phyloP scores from a whole-genome alignment of 148 eudicot species.

The Cornus suecica region DNA sequence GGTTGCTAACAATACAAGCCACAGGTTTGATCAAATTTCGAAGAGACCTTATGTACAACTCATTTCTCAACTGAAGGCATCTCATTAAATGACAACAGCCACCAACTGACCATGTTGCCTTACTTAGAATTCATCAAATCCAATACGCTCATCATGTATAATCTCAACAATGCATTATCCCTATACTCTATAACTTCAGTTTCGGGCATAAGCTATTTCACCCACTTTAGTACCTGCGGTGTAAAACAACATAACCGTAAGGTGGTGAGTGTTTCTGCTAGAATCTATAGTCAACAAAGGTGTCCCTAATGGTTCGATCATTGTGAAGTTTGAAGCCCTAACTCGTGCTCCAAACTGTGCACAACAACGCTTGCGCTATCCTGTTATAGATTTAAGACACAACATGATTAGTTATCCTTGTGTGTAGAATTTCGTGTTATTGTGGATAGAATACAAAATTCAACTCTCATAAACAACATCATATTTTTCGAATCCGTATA shows the following conservation, averaged over 20 bases:
- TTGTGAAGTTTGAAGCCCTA: neutral
- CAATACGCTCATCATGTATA: too few species aligned
- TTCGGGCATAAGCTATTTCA: neutral
- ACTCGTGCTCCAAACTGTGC: neutral
- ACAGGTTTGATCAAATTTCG: too few species aligned
- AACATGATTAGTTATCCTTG: too few species aligned
- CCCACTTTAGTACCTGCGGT: neutral
- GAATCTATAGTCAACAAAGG: neutral
- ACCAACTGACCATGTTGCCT: too few species aligned
- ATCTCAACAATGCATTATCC: too few species aligned
- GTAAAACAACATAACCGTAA: neutral
- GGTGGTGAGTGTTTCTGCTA: neutral
- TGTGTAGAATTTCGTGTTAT: neutral
- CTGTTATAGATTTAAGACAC: too few species aligned
- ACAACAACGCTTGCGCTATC: neutral
- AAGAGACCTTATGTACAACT: too few species aligned
- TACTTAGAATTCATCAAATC: too few species aligned
- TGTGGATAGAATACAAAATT: neutral
- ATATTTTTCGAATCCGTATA: neutral
- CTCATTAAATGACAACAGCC: too few species aligned
- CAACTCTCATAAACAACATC: neutral
- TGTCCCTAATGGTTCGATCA: neutral
- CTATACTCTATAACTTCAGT: too few species aligned
- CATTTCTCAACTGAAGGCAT: too few species aligned
- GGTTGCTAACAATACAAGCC: too few species aligned